Conservation (phyloP, 2,329 filamentous ascomycete genomes). For the Penicillium hordei region DNA sequence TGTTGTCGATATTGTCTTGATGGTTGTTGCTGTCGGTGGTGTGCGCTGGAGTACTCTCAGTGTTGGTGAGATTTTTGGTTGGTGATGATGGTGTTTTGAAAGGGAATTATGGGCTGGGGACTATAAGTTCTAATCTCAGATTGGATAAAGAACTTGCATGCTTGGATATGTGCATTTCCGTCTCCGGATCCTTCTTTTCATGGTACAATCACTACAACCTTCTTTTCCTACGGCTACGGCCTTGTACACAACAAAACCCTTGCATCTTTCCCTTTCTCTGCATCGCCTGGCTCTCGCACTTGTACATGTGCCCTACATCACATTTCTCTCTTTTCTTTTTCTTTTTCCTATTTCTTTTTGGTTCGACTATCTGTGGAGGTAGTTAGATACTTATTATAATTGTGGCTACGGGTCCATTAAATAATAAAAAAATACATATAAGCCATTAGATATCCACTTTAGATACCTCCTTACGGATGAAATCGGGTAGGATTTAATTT, state of each 20-base stretch:
- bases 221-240: neutral
- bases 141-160: neutral
- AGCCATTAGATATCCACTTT: neutral
- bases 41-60: slow-evolving; percentile 74
- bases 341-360: neutral
- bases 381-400: neutral
- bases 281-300: neutral
- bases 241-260: neutral
- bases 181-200: neutral
- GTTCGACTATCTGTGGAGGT: neutral
- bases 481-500: too few species aligned
- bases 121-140: neutral
- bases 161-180: neutral
- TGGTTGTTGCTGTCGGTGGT: slow-evolving; percentile 70
- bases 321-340: neutral
- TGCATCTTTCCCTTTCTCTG: neutral
- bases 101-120: neutral
- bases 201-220: neutral
- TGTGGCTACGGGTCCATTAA: neutral
- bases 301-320: neutral
- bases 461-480: neutral
- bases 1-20: slow-evolving; percentile 72
- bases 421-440: neutral
- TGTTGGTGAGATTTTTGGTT: slow-evolving; percentile 86
- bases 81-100: slow-evolving; percentile 42